A percentile compares a stretch with the other conserved stretches of the same genome.
phyloP scores from a whole-genome alignment of 1,139 yeast genomes.

The Suhomyces guaymorum region DNA sequence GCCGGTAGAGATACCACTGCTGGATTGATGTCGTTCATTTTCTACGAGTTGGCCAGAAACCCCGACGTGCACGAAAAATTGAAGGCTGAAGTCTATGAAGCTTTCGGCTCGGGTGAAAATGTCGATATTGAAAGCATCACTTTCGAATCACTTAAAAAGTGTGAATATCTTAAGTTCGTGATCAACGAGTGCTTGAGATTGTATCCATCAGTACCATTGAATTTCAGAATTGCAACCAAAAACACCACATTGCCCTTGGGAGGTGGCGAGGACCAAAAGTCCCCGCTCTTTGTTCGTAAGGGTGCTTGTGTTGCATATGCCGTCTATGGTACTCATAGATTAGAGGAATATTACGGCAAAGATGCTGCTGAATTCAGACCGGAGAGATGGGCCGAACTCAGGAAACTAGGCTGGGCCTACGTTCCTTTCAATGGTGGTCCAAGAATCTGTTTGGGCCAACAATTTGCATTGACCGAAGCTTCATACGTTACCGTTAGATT shows the following conservation, averaged over 20 bases:
- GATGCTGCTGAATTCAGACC: conserved; percentile 26
- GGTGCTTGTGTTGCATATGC: conserved; percentile 25
- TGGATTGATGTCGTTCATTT: conserved; percentile 48
- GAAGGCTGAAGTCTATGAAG: conserved; percentile 35
- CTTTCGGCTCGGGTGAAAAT: conserved; percentile 35
- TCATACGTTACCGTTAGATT: conserved; percentile 32
- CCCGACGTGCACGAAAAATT: conserved; percentile 41
- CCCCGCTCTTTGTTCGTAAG: conserved; percentile 25
- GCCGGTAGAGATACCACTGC: conserved; percentile 66
- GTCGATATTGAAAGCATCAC: conserved; percentile 19
- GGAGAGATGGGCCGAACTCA: conserved; percentile 25
- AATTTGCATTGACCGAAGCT: conserved; percentile 49
- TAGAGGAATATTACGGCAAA: conserved; percentile 22
- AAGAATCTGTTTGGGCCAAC: conserved; percentile 47
- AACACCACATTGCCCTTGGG: conserved; percentile 29
- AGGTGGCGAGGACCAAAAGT: conserved; percentile 23
- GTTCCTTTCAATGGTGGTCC: conserved; percentile 50
- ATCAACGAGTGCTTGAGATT: conserved; percentile 27
- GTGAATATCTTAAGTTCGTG: conserved; percentile 28
- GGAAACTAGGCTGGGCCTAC: conserved; percentile 44
- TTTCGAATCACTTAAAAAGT: conserved; percentile 27
- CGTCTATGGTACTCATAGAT: conserved; percentile 25
- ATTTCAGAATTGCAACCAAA: conserved; percentile 26
- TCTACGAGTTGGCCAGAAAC: conserved; percentile 48
- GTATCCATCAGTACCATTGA: conserved; percentile 30